Base-by-base conservation (phyloP, 371 early-diverging fungal genomes). In the Conidiobolus incongruus region DNA sequence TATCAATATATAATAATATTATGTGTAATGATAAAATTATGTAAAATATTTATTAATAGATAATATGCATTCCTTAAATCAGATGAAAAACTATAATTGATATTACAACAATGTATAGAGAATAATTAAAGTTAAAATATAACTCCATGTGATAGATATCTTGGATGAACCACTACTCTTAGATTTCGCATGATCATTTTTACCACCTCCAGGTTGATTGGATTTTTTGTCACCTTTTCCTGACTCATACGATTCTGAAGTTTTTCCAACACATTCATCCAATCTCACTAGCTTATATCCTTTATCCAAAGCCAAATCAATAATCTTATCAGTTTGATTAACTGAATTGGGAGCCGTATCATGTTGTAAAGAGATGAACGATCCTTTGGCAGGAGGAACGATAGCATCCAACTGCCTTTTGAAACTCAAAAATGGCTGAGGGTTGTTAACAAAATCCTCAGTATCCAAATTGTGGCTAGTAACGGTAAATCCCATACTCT, bases 381-480 rank as follows among this genome's bases (percentile, higher is more conserved):
- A 19, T 4, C 43, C 43, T 30, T 34, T 30, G 8, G 34, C 34
- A 11, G 43, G 43, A 13, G 43, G 33, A 13, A 43, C 34, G 23
- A 43, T 43, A 7, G 19, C 10, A 21, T 43, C 30, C 3, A 43
- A 5, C 23, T 43, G 43, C 20, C 17, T 22, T 15, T 20, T 30
- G 23, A 43, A 24, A n/a, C n/a, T n/a, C n/a, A n/a, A n/a, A n/a
- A n/a, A n/a, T n/a, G n/a, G n/a, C n/a, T n/a, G n/a, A n/a, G n/a
- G n/a, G n/a, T n/a, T 40, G 34, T 30, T 15, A 3, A 43, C 11
- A 17, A 33, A 43, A 34, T 43, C 43, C 15, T 43, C 16, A 19
- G 43, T 12, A 43, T 43, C 43, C 21, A 43, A 33, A 15, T 43
- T 43, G 15, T 34, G 32, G 17, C 10, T 33, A 12, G 34, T 43